Conservation (phyloP, 2,329 filamentous ascomycete species). For the Dryadomyces quercus-mongolicae region DNA sequence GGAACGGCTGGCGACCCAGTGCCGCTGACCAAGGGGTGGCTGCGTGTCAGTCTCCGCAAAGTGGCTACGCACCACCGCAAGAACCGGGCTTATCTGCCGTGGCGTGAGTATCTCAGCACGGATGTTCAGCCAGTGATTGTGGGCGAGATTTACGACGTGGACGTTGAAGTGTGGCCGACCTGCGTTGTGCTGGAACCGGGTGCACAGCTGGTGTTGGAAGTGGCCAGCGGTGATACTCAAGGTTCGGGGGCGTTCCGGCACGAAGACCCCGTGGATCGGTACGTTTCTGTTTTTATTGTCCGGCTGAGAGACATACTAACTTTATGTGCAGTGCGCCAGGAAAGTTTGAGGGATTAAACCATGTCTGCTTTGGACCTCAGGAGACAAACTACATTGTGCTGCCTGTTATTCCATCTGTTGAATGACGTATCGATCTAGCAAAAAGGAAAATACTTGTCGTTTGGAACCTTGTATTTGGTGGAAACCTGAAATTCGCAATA, state of each 20-base stretch:
- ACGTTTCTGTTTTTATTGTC: not conserved
- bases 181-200: conserved; percentile 41
- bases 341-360: conserved; percentile 48
- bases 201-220: conserved; percentile 41
- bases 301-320: not conserved
- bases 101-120: conserved; percentile 43
- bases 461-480: no score
- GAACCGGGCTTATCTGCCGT: conserved; percentile 41
- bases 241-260: conserved; percentile 46
- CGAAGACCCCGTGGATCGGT: conserved; percentile 32
- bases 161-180: conserved; percentile 54
- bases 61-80: conserved; percentile 35
- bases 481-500: no score
- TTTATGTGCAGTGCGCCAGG: not conserved
- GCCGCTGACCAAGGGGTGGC: conserved; percentile 52
- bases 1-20: conserved; percentile 53
- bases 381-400: conserved; percentile 38
- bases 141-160: conserved; percentile 44
- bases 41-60: conserved; percentile 44
- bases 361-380: conserved; percentile 37
- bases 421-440: no score
- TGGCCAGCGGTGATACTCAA: conserved; percentile 45
- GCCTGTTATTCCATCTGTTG: conserved; percentile 37
- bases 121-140: conserved; percentile 42
- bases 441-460: no score